Evolutionary conservation across 257 asterid species (phyloP).

Genomic region (Ocimum tenuiflorum): DNA sequence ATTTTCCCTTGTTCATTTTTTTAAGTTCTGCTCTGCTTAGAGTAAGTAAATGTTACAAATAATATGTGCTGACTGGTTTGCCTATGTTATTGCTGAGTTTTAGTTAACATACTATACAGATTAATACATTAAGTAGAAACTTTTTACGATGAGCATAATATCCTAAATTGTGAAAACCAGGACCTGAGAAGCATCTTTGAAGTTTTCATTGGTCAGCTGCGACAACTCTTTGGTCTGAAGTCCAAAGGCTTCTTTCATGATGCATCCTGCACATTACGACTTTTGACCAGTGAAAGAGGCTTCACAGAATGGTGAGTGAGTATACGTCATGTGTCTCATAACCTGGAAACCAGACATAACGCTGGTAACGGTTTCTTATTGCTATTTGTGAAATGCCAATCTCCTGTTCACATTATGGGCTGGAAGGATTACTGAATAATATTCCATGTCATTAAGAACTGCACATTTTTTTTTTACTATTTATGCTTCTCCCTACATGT

Average conservation of each 20-base stretch:
- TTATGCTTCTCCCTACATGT: neutral
- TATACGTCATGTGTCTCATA: constrained; percentile 8
- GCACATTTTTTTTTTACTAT: neutral
- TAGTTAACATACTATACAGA: too few relatives aligned
- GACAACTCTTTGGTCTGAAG: constrained; percentile 88
- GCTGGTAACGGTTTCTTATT: neutral
- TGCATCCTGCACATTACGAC: constrained; percentile 41
- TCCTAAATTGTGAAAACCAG: constrained; percentile 49
- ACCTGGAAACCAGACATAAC: neutral
- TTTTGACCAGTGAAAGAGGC: constrained; percentile 77
- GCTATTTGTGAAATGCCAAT: too few relatives aligned
- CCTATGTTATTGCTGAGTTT: neutral
- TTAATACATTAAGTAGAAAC: too few relatives aligned
- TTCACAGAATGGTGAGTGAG: constrained; percentile 77
- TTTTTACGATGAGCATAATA: too few relatives aligned
- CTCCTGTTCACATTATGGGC: neutral
- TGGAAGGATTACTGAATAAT: neutral
- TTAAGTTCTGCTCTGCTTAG: neutral
- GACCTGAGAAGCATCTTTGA: constrained; percentile 58
- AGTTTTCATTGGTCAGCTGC: constrained; percentile 77
- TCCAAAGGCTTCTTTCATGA: constrained; percentile 50
- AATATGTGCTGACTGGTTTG: neutral
- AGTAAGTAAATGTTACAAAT: constrained; percentile 5
- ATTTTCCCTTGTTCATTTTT: neutral
- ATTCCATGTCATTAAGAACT: neutral